Evolutionary conservation across 2,329 filamentous ascomycete genomes (phyloP).

Genomic region (Hypoxylon sp.): DNA sequence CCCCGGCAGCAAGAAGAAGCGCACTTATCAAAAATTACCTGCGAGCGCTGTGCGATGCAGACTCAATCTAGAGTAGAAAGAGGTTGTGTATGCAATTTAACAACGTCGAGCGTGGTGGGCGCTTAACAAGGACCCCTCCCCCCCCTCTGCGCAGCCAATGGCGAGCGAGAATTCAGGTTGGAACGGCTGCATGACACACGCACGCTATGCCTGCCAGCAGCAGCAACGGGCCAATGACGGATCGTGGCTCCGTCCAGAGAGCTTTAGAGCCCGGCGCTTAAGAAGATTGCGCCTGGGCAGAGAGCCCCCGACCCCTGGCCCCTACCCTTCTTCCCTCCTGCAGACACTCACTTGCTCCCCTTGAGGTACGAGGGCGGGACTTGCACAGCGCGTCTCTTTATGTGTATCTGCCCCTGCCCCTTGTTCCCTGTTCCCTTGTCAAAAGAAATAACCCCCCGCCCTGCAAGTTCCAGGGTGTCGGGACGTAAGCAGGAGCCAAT

Average conservation of each 20-base stretch:
- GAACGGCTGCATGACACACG: constrained; percentile 38
- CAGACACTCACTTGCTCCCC: no score
- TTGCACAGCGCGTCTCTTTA: constrained; percentile 4
- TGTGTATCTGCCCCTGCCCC: no score
- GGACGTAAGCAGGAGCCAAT: constrained; percentile 33
- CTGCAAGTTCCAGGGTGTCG: constrained; percentile 41
- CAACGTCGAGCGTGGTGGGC: constrained; percentile 32
- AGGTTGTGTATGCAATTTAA: constrained; percentile 26
- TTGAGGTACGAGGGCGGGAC: constrained; percentile 4
- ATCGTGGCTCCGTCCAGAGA: constrained; percentile 4
- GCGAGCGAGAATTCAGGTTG: constrained; percentile 7
- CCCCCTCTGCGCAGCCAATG: constrained; percentile 26
- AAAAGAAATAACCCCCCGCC: constrained; percentile 28
- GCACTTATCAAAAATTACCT: not conserved
- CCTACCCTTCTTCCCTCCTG: no score
- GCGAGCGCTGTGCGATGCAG: no score
- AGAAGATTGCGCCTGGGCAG: constrained; percentile 22
- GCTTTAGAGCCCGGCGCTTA: constrained; percentile 25
- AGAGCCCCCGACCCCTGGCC: no score
- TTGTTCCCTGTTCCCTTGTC: no score
- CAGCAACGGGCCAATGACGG: constrained; percentile 23
- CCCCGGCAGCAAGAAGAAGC: not conserved
- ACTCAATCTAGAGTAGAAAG: no score
- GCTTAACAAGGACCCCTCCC: constrained; percentile 38
- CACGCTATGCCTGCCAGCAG: constrained; percentile 18